phyloP scores from a whole-genome alignment of 2,329 filamentous ascomycete species.

The Peltaster fructicola region DNA sequence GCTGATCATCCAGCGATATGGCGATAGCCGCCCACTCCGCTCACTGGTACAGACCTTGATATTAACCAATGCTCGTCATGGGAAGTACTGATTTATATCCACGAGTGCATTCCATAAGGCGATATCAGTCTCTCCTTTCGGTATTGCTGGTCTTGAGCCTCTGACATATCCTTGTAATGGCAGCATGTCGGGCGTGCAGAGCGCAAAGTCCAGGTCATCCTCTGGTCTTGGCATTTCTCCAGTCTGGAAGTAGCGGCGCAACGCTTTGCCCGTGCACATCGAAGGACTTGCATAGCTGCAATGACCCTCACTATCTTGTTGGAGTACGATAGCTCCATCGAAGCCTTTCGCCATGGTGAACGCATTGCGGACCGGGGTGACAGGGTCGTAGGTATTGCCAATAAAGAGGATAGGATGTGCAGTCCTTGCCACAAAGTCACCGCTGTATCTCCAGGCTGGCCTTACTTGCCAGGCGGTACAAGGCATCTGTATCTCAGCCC shows the following conservation, averaged over 20 bases:
- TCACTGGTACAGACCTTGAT: too few relatives aligned
- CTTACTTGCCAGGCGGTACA: slow-evolving; percentile 16
- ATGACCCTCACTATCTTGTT: slow-evolving; percentile 24
- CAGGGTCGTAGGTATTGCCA: slow-evolving; percentile 40
- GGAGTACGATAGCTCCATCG: slow-evolving; percentile 26
- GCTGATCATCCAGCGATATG: too few relatives aligned
- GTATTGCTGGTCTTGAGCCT: background rate
- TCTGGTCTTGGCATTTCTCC: slow-evolving; percentile 20
- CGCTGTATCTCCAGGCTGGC: slow-evolving; percentile 8
- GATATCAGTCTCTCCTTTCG: background rate
- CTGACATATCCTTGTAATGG: background rate
- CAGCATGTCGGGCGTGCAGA: slow-evolving; percentile 1
- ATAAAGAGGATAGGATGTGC: slow-evolving; percentile 39
- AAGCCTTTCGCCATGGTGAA: slow-evolving; percentile 26
- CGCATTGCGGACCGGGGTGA: slow-evolving; percentile 36
- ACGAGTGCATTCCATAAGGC: background rate
- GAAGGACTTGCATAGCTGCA: slow-evolving; percentile 17
- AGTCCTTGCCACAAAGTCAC: slow-evolving; percentile 21
- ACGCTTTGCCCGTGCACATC: slow-evolving; percentile 19
- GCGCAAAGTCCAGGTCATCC: background rate
- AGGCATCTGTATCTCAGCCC: slow-evolving; percentile 18
- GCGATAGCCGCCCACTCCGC: too few relatives aligned
- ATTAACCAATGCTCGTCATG: too few relatives aligned
- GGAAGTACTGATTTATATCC: too few relatives aligned
- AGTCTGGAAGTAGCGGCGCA: slow-evolving; percentile 26